Base-by-base conservation (phyloP, 2,329 filamentous ascomycete species). In the Thielaviopsis euricoi region DNA sequence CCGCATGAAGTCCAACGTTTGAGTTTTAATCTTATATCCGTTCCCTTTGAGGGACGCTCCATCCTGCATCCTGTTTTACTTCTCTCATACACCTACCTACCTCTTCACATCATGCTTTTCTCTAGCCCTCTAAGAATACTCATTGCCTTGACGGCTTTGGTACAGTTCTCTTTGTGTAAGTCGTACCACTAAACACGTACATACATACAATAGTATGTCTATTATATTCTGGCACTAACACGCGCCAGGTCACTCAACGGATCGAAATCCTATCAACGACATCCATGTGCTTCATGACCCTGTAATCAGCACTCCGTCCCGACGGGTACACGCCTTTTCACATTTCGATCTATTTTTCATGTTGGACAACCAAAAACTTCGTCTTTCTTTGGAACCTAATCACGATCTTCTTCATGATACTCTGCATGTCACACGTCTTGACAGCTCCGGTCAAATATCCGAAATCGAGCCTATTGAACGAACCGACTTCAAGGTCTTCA, bases 291-390 rank as follows among this genome's bases (percentile, higher is more conserved):
- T 96, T 63, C 83, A 90, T 61, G 80, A 89, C 66, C 79, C 86
- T 33, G 77, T 81, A 61, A 85, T 98, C 63, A 81, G 88, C 65
- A 88, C 89, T 0, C 83, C 85, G 17, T 86, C 85, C 52, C 82
- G 88, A 67, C 82, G 85, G 60, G 81, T 95, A 52, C 84, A 93
- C 67, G 83, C 89, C 53, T 75, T 86, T 58, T 91, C 89, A 15
- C 74, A 81, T 22, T 98, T 98, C 69, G 87, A 95, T 65, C 74
- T 98, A 61, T 83, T 81, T 29, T 96, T 98, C 68, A 76, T 81
- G 59, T 73, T 95, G 40, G 82, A 86, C 65, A 74, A 80, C 61
- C 79, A 89, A 62, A 79, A 82, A 63, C 76, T 97, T 65, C 87
- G 89, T 63, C 78, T 98, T 56, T 78, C 80, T 58, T 78, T 98